Evolutionary conservation across 768 basidiomycete genomes (phyloP).

Genomic region (Clitopilus passeckerianus): DNA sequence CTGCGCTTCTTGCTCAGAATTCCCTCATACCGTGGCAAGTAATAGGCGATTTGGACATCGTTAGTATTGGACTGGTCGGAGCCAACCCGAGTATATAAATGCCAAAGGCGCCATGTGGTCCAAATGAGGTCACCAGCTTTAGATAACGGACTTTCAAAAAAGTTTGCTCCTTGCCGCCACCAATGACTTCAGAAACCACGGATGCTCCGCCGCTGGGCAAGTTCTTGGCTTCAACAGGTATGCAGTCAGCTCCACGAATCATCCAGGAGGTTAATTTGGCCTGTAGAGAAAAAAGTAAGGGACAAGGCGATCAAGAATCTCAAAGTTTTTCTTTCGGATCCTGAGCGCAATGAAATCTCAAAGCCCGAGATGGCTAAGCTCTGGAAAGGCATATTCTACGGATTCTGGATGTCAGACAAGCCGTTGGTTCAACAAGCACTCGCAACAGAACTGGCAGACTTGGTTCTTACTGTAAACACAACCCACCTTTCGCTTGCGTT

Average conservation of each 20-base stretch:
- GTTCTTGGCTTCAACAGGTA: conserved; percentile 89
- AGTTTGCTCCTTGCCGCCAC: conserved; percentile 9
- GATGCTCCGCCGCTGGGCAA: conserved; percentile 73
- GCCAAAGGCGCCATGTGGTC: not conserved
- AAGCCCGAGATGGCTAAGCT: conserved; percentile 83
- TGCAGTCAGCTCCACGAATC: conserved; percentile 10
- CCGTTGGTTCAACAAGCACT: conserved; percentile 93
- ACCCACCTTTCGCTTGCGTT: conserved; percentile 64
- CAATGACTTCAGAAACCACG: conserved; percentile 12
- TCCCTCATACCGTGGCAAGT: conserved; percentile 79
- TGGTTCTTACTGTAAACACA: conserved; percentile 65
- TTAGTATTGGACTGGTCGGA: not conserved
- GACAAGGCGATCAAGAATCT: conserved; percentile 88
- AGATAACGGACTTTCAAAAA: conserved; percentile 7
- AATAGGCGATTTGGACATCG: conserved; percentile 54
- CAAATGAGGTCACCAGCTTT: not conserved
- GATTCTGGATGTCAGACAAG: conserved; percentile 99
- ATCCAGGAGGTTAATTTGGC: conserved; percentile 10
- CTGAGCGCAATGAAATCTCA: conserved; percentile 52
- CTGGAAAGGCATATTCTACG: conserved; percentile 98
- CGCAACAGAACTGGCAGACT: conserved; percentile 78
- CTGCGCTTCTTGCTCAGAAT: not conserved
- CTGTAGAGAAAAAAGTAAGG: conserved; percentile 82
- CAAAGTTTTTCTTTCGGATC: conserved; percentile 71
- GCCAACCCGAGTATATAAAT: not conserved